These are phyloP conservation scores for Syzygium grande DNA, from an alignment of 345 rosid species.

Conservation along the genomic window DNA sequence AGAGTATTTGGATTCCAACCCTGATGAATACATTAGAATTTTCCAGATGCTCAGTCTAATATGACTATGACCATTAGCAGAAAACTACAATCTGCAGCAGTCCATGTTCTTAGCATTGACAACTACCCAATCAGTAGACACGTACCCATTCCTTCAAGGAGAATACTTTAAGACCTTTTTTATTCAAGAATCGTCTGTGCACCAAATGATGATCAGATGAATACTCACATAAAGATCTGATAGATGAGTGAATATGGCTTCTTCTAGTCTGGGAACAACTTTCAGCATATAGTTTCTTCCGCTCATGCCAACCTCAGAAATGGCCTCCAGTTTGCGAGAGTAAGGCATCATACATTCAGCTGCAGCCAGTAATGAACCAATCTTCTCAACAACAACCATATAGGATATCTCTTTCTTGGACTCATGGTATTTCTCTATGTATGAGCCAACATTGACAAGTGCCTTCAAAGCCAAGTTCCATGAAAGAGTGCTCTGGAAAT, in stretches of 20 bases:
- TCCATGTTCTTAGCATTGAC: not conserved
- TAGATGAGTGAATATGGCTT: conserved; percentile 44
- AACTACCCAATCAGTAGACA: not conserved
- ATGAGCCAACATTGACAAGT: conserved; percentile 59
- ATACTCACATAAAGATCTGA: conserved; percentile 54
- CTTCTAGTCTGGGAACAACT: conserved; percentile 54
- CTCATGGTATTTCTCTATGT: conserved; percentile 39
- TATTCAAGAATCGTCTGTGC: not conserved
- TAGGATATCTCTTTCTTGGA: conserved; percentile 48
- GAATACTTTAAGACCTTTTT: not conserved
- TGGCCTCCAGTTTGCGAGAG: conserved; percentile 50
- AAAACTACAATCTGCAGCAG: not conserved
- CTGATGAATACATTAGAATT: not conserved
- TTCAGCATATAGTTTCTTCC: conserved; percentile 47
- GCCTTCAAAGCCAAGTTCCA: conserved; percentile 78
- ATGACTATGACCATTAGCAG: not conserved
- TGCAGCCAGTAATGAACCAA: conserved; percentile 38
- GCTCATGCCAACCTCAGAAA: conserved; percentile 51
- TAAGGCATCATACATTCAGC: conserved; percentile 39
- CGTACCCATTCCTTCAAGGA: not conserved
- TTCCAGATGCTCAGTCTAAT: not conserved
- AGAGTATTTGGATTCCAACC: not conserved
- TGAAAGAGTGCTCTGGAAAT: conserved; percentile 26
- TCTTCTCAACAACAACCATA: conserved; percentile 45
- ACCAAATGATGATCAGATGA: not conserved